Base-by-base conservation (phyloP, 1,284 basidiomycete genomes). In the Apiotrichum sp. region DNA sequence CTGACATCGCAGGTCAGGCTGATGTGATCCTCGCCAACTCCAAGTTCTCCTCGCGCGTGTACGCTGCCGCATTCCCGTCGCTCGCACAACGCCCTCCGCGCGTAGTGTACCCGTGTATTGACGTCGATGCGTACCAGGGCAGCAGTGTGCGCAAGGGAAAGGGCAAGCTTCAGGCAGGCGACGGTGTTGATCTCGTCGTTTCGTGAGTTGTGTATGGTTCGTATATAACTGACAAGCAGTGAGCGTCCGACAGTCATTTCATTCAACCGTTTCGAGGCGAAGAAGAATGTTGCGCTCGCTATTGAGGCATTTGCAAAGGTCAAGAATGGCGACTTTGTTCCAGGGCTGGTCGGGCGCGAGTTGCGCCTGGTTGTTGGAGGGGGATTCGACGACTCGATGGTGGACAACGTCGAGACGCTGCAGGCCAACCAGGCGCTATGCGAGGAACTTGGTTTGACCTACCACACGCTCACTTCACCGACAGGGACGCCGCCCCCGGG, bases 21-120 rank as follows among this genome's bases (percentile, higher is more conserved):
- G 95, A 98, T 71, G 80, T 88, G 53, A 86, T 98, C 42, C 81
- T 98, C 7, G 90, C 89, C 42, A 98, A 98, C 72, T 98, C 95
- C 1, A 79, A 84, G 14, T 98, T 97, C 69, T 97, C 95, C 0
- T 83, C 85, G 13, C 76, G 84, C 11, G 83, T 95, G 1, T 95
- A 93, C 72, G 81, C 80, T 55, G 78, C 81, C 3, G 85, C 90
- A 53, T 92, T 98, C 68, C 80, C 82, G 1, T 84, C 85, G 0
- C 84, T 98, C 43, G 77, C 80, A 16, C 78, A 78, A 3, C 56
- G 64, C 16, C 56, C 62, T 0, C 90, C 88, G 1, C 80, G 79
- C 33, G 86, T 96, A 8, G 85, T 98, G 22, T 93, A 98, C 71
- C 95, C 96, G 0, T 92, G 91, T 1, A 92, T 98, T 57, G 91